Evolutionary conservation across 495 filamentous ascomycete genomes (phyloP).

Genomic region (Aspergillus bertholletiae): DNA sequence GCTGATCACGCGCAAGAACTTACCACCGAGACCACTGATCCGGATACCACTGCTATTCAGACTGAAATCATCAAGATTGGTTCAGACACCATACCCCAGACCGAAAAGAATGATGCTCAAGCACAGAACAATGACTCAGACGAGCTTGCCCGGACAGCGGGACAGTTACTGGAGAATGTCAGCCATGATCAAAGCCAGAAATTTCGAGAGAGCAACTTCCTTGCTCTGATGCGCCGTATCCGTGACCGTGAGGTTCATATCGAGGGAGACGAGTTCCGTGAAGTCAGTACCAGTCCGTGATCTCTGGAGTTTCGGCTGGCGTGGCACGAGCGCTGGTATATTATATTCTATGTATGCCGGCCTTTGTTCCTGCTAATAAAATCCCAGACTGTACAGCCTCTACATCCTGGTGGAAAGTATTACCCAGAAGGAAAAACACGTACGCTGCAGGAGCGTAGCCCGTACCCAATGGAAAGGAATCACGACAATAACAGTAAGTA

Average conservation of each 20-base stretch:
- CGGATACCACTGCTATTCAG: not conserved
- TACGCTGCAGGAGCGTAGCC: slow-evolving; percentile 1
- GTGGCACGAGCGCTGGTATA: slow-evolving; percentile 39
- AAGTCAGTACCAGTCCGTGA: slow-evolving; percentile 52
- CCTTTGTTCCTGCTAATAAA: slow-evolving; percentile 36
- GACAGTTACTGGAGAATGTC: slow-evolving; percentile 65
- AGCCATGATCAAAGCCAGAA: slow-evolving; percentile 64
- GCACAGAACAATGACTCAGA: slow-evolving; percentile 48
- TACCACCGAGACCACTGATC: slow-evolving; percentile 2
- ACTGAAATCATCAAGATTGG: slow-evolving; percentile 40
- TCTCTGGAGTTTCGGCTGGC: slow-evolving; percentile 36
- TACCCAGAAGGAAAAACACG: slow-evolving; percentile 36
- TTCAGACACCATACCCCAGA: slow-evolving; percentile 45
- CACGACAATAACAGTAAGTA: slow-evolving; percentile 15
- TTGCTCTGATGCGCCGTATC: slow-evolving; percentile 68
- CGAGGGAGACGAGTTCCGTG: slow-evolving; percentile 50
- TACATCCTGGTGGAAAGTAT: slow-evolving; percentile 49
- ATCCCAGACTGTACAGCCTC: slow-evolving; percentile 40
- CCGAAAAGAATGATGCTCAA: slow-evolving; percentile 26
- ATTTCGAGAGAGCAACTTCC: slow-evolving; percentile 74
- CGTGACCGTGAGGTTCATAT: slow-evolving; percentile 52
- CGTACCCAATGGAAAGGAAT: not conserved
- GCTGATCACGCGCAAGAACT: slow-evolving; percentile 10
- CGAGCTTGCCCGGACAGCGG: slow-evolving; percentile 68
- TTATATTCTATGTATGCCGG: slow-evolving; percentile 22